phyloP scores from a whole-genome alignment of 2,329 filamentous ascomycete species.

The Fusarium subtropicale region DNA sequence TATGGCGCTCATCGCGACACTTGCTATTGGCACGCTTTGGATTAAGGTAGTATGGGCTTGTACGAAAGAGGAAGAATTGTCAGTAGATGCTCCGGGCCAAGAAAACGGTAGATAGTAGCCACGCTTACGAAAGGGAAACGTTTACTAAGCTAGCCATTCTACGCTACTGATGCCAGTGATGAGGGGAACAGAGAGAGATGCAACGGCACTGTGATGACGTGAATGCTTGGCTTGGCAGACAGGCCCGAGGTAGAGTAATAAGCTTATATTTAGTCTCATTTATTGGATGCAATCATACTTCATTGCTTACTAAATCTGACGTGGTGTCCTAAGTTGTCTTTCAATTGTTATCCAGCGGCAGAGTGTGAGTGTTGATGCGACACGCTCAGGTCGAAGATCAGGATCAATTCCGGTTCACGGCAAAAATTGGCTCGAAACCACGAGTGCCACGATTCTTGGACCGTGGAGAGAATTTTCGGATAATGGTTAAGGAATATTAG shows the following conservation, averaged over 20 bases:
- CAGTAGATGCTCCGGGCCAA: not conserved
- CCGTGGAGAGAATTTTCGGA: no score
- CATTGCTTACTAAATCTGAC: no score
- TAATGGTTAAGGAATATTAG: no score
- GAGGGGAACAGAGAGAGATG: not conserved
- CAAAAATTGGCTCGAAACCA: no score
- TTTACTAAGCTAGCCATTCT: not conserved
- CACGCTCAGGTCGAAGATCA: no score
- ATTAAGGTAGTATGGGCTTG: not conserved
- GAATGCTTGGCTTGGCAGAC: not conserved
- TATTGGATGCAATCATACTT: not conserved
- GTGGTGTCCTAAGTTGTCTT: not conserved
- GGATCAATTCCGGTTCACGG: no score
- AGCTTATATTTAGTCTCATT: not conserved
- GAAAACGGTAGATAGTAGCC: not conserved
- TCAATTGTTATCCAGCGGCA: not conserved
- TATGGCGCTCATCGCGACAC: rapidly evolving
- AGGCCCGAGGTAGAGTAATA: not conserved
- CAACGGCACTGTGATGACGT: not conserved
- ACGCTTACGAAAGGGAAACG: no score
- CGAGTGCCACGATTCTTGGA: no score
- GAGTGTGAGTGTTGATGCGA: not conserved
- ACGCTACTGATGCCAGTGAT: not conserved
- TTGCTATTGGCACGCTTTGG: slow-evolving; percentile 1
- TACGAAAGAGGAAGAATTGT: slow-evolving; percentile 6